phyloP scores from a whole-genome alignment of 805 yeast genomes.

The Pichia californica region DNA sequence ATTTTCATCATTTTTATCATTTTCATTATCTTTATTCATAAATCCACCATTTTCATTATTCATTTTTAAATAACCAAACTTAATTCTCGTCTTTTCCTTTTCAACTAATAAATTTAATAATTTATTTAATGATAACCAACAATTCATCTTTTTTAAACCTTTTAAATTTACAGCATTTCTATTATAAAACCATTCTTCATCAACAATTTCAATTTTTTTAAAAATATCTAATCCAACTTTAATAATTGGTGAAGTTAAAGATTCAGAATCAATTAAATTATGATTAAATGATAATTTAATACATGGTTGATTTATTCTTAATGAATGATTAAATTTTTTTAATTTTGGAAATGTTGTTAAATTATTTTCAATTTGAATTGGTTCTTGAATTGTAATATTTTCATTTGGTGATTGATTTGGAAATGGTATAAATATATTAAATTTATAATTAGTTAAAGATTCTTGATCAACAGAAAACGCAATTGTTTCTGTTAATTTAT shows the following conservation, averaged over 20 bases:
- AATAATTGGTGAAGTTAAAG: slow-evolving; percentile 13
- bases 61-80: slow-evolving; percentile 16
- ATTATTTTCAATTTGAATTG: slow-evolving; percentile 4
- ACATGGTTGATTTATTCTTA: slow-evolving; percentile 10
- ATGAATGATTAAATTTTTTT: slow-evolving; percentile 2
- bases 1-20: not conserved
- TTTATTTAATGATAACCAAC: slow-evolving; percentile 17
- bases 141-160: slow-evolving; percentile 7
- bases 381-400: slow-evolving; percentile 17
- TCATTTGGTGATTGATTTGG: slow-evolving; percentile 16
- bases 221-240: slow-evolving; percentile 13
- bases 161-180: slow-evolving; percentile 7
- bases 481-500: slow-evolving; percentile 15
- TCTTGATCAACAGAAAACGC: slow-evolving; percentile 20
- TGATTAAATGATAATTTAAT: slow-evolving; percentile 15
- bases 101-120: slow-evolving; percentile 19
- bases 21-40: not conserved
- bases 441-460: slow-evolving; percentile 13
- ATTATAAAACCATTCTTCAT: slow-evolving; percentile 11
- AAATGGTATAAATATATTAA: slow-evolving; percentile 23
- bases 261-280: slow-evolving; percentile 11
- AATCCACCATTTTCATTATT: not conserved
- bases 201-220: slow-evolving; percentile 8
- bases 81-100: slow-evolving; percentile 17
- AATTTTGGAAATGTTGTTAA: slow-evolving; percentile 3